Evolutionary conservation across 2,329 filamentous ascomycete species (phyloP), one percentile per base, ranked within the genome.

Genomic region (Cladobotryum protrusum): DNA sequence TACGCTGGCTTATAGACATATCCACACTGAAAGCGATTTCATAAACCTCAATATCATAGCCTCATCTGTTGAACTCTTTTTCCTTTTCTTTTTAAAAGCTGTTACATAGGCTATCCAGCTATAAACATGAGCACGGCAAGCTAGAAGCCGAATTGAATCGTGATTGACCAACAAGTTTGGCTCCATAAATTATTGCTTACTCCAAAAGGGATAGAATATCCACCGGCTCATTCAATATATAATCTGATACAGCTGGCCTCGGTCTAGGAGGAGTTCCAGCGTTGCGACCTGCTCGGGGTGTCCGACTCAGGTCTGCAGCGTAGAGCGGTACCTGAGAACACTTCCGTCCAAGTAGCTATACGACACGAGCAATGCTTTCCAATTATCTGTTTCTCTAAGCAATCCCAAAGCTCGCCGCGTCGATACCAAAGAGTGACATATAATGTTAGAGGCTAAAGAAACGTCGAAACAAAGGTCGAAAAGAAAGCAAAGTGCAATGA

Each of bases 371-470:
- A 49, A 17, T 7, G 47, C 47, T 19, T 49, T 41, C n/a, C 24
- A 44, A 36, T 49, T 49, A 11, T 49, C 47, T 20, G 24, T 18
- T 39, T 15, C 44, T 45, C 20, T 8, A 49, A 11, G 41, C 47
- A 49, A 20, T 41, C 47, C 47, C 47, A 49, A n/a, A n/a, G 35
- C 14, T 37, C 17, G 14, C 12, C 12, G 35, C 17, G 24, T 8
- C 6, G 43, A 5, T 48, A 48, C 46, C 46, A 48, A 13, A 48
- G 32, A 4, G 39, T 48, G 7, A 39, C 43, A 17, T 48, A 48
- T 18, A 48, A 4, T 6, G 39, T 48, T 9, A 48, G 33, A 0
- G 46, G 20, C 6, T 48, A 39, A 17, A 48, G 46, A 17, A 48
- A 48, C 2, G 46, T 35, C n/a, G 46, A 35, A 34, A 41, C 46